These are phyloP conservation scores for Xylariales sp. DNA, from an alignment of 2,329 filamentous ascomycete species.

Conservation along the genomic window DNA sequence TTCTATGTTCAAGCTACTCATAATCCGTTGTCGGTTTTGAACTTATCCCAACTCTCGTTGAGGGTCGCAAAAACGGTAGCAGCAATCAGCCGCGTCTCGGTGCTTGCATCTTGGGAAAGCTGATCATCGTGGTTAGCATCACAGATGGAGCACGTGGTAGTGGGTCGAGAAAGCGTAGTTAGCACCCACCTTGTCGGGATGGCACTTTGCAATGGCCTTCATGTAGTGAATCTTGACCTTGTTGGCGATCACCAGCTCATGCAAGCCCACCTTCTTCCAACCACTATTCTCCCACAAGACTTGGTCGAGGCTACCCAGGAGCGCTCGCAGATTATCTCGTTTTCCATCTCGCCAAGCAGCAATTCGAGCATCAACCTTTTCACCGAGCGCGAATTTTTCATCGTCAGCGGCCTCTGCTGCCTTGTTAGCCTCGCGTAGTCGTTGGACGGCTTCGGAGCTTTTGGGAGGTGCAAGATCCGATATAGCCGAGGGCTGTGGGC, in stretches of 20 bases:
- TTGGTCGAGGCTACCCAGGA: constrained; percentile 85
- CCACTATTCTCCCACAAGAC: constrained; percentile 93
- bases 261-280: constrained; percentile 97
- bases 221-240: constrained; percentile 99
- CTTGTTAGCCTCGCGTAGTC: constrained; percentile 84
- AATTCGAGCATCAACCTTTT: constrained; percentile 85
- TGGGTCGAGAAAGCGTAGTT: constrained; percentile 8
- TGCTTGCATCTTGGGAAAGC: constrained; percentile 73
- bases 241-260: constrained; percentile 89
- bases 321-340: constrained; percentile 87
- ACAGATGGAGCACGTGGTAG: constrained; percentile 16
- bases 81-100: constrained; percentile 74
- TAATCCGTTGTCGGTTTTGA: constrained; percentile 75
- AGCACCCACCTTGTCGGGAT: constrained; percentile 93
- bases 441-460: constrained; percentile 81
- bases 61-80: constrained; percentile 74
- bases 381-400: constrained; percentile 89
- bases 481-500: constrained; percentile 55
- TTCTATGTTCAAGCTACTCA: constrained; percentile 49
- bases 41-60: constrained; percentile 80
- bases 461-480: constrained; percentile 59
- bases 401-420: constrained; percentile 89
- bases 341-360: constrained; percentile 89
- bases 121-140: constrained; percentile 49
- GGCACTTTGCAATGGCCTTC: constrained; percentile 98